phyloP scores from a whole-genome alignment of 1,284 basidiomycete species.

The Boletellus deceptivus region DNA sequence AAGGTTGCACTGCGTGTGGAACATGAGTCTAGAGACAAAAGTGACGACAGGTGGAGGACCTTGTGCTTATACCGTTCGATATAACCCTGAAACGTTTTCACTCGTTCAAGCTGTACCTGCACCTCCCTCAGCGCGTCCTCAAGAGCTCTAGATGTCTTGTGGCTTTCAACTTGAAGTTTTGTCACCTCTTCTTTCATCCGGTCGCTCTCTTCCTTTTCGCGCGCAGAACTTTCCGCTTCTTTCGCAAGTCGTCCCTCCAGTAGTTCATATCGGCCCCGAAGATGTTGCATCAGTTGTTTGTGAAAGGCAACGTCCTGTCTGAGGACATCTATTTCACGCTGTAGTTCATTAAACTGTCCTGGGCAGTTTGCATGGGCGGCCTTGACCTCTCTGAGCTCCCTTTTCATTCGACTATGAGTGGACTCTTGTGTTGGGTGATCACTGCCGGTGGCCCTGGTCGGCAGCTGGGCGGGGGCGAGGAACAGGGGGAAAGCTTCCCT shows the following conservation, averaged over 20 bases:
- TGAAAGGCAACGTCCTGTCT: conserved; percentile 6
- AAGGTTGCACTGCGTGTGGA: conserved; percentile 15
- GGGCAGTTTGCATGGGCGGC: conserved; percentile 15
- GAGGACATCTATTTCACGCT: conserved; percentile 13
- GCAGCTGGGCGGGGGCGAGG: conserved; percentile 19
- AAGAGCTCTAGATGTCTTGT: conserved; percentile 18
- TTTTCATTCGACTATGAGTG: conserved; percentile 7
- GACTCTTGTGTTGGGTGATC: conserved; percentile 4
- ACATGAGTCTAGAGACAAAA: conserved; percentile 2
- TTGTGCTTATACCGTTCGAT: conserved; percentile 19
- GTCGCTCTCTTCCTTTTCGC: conserved; percentile 13
- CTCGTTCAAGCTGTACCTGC: conserved; percentile 18
- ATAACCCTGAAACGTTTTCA: conserved; percentile 21
- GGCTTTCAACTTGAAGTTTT: conserved; percentile 25
- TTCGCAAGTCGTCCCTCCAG: conserved; percentile 11
- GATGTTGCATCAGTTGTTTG: conserved; percentile 10
- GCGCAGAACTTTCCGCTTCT: conserved; percentile 6
- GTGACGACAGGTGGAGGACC: conserved; percentile 1
- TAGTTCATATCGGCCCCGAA: conserved; percentile 17
- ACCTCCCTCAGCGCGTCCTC: conserved; percentile 18
- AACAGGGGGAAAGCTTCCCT: conserved; percentile 30
- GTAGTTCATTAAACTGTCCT: conserved; percentile 11
- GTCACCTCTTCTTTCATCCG: conserved; percentile 17
- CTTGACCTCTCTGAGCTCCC: conserved; percentile 17
- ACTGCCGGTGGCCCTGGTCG: conserved; percentile 2